These are phyloP conservation scores for Carex sylvatica DNA, from an alignment of 202 grass and related monocot genomes.

Conservation along the genomic window DNA sequence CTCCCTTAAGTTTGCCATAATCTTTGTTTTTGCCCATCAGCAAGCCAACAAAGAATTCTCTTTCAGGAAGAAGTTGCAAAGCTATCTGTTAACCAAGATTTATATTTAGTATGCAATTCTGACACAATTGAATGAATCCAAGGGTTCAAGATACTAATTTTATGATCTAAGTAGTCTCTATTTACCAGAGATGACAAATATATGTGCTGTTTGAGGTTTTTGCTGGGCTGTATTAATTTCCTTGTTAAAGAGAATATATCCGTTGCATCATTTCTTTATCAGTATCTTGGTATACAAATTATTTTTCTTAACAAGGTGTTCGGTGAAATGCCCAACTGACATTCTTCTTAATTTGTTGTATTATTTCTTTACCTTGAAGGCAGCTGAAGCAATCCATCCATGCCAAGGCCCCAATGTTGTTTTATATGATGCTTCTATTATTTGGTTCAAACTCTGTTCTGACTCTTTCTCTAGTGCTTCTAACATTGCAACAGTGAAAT, in stretches of 20 bases:
- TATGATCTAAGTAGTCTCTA: neutral
- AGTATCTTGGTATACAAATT: neutral
- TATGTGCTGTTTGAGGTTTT: neutral
- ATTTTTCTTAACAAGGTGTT: neutral
- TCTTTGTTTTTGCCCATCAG: conserved; percentile 37
- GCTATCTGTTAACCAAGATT: conserved; percentile 47
- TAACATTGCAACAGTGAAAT: conserved; percentile 60
- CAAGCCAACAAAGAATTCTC: conserved; percentile 39
- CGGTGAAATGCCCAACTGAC: neutral
- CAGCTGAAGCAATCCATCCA: conserved; percentile 93
- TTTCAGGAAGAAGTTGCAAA: conserved; percentile 74
- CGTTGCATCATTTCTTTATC: neutral
- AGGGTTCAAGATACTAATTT: neutral
- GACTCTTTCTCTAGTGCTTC: conserved; percentile 45
- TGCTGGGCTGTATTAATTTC: neutral
- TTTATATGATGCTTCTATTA: conserved; percentile 58
- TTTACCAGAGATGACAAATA: neutral
- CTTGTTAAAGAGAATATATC: neutral
- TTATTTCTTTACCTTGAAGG: conserved; percentile 55
- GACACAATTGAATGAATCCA: neutral
- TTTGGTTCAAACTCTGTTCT: conserved; percentile 44
- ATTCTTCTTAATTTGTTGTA: neutral
- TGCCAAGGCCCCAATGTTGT: conserved; percentile 66
- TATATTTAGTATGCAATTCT: neutral
- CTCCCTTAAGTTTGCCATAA: conserved; percentile 27